Evolutionary conservation across 225 moss, liverwort and hornwort genomes (phyloP), one percentile per base, ranked within the genome.

Genomic region (Neckera pumila): DNA sequence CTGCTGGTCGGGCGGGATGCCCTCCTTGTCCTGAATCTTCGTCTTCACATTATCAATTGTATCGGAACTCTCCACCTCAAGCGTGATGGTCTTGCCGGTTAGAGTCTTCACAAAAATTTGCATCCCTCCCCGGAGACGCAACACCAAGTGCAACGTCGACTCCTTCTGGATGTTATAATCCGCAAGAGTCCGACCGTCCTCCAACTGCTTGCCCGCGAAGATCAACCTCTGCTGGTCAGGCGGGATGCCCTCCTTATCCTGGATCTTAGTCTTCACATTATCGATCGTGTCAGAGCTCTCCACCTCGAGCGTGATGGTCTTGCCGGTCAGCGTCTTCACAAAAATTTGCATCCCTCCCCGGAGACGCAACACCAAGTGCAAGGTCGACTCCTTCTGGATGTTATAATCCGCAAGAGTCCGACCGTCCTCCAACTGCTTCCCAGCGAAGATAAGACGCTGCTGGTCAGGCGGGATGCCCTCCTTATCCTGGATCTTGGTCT

Each of bases 11-110:
- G 90, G 90, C 0, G 90, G 90, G 2, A 90, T 87, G 0, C 90
- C 90, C 4, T 90, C 87, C 83, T 90, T 90, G 0, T 90, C 90
- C 23, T 90, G 90, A 0, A 90, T 87, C 67, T 90, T 90, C 2
- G 90, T 87, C 79, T 87, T 90, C 1, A 87, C 90, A 0, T 87
- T 90, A 0, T 90, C 90, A 8, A 90, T 90, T 0, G 90, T 90
- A 7, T 90, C 90, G 0, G 90, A 90, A 5, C 90, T 90, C 86
- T 90, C 90, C 0, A 90, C 90, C 53, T 87, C 90, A 1, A 90
- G 71, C 1, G 90, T 90, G 1, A 90, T 90, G 0, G 90, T 90
- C 86, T 87, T 90, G 17, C 90, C 90, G 4, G 90, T 90, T 0
- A 87, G 57, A 3, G 87, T 87, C 38, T 87, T 87, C 0, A 87